Base-by-base conservation (phyloP, 2,329 filamentous ascomycete genomes). In the Colletotrichum siamense region DNA sequence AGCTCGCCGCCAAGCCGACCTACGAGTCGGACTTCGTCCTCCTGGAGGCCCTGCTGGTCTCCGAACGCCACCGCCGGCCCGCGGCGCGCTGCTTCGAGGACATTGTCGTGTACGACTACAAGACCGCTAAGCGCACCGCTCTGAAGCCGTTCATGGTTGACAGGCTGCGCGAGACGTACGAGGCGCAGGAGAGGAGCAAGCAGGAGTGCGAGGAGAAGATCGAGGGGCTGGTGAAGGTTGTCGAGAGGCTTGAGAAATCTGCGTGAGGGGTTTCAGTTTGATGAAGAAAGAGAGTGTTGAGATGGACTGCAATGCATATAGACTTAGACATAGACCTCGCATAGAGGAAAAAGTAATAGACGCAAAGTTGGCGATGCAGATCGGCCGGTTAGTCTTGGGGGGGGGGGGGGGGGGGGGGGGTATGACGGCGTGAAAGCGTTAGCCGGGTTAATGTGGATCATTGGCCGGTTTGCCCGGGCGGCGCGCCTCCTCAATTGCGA, bases 71-170 rank as follows among this genome's bases (percentile, higher is more conserved):
- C 80, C 92, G 93, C 80, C 89, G 96, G 24, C 88, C 92, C 16
- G 94, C 95, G 10, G 95, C 96, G 5, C 88, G 93, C 59, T 94
- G 94, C 73, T 88, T 92, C 32, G 96, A 98, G 84, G 94, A 96
- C 79, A 92, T 95, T 74, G 94, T 95, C 12, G 88, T 95, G 1
- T 98, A 97, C 84, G 94, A 98, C 85, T 81, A 89, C 78, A 78
- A 79, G 32, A 77, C 77, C 0, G 84, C 80, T 1, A 80, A 81
- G 68, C 86, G 85, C 81, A 82, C 87, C 3, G 81, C 82, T 22
- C 80, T 89, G 80, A 84, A 84, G 22, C 79, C 77, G 0, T 89
- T 87, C 76, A 86, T 89, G 85, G 82, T 84, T 1, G 82, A 84
- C 7, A 79, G 83, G 39, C 80, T 89, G 15, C 78, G 80, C 4